Evolutionary conservation across 345 rosid genomes (phyloP).

Genomic region (Anastatica hierochuntica): DNA sequence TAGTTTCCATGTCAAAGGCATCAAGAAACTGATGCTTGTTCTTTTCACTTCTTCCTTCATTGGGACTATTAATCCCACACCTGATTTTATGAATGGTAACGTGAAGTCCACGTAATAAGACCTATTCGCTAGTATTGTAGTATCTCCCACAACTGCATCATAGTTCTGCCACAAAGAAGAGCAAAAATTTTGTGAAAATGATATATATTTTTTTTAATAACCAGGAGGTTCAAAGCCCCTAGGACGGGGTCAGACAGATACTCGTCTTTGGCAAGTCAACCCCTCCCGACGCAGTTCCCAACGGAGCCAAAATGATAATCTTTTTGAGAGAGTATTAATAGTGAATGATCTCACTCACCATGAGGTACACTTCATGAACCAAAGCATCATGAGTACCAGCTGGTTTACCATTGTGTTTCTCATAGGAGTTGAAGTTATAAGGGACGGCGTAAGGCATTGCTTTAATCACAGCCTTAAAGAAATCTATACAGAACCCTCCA

Average conservation of each 20-base stretch:
- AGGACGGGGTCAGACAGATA: no score
- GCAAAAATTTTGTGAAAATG: no score
- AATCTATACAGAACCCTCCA: constrained; percentile 36
- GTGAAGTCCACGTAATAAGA: constrained; percentile 55
- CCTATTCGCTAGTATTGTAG: constrained; percentile 41
- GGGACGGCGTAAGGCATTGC: constrained; percentile 35
- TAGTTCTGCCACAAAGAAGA: constrained; percentile 19
- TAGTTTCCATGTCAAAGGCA: constrained; percentile 42
- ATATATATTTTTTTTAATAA: no score
- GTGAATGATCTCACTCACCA: constrained; percentile 23
- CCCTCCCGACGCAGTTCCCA: no score
- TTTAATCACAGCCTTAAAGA: constrained; percentile 34
- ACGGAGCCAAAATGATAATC: no score
- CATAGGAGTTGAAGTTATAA: constrained; percentile 30
- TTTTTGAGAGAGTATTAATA: no score
- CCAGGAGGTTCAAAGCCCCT: no score
- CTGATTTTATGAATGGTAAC: constrained; percentile 50
- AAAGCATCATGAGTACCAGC: constrained; percentile 31
- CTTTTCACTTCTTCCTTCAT: constrained; percentile 22
- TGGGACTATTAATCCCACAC: constrained; percentile 42
- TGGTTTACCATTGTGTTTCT: constrained; percentile 5
- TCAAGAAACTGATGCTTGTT: constrained; percentile 44
- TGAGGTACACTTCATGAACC: constrained; percentile 33
- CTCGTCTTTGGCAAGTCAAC: no score
- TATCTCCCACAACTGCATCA: constrained; percentile 61